phyloP scores from a whole-genome alignment of 192 early-diverging fungal genomes.

The Geranomyces variabilis region DNA sequence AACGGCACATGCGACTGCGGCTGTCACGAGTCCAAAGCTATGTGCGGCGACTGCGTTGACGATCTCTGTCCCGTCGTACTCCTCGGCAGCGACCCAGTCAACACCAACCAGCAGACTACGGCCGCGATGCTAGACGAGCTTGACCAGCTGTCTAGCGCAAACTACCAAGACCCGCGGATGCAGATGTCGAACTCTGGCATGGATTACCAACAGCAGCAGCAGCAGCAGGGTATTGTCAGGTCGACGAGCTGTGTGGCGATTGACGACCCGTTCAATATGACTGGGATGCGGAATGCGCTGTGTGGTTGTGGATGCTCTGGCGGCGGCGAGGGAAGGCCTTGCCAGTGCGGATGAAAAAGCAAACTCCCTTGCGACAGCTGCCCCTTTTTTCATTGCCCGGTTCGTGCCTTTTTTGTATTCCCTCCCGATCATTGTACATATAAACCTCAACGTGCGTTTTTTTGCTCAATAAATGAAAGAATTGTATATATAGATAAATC shows the following conservation, averaged over 20 bases:
- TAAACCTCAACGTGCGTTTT: no score
- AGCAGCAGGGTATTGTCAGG: neutral
- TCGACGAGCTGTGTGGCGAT: neutral
- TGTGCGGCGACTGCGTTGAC: conserved; percentile 12
- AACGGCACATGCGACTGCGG: conserved; percentile 13
- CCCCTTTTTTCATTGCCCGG: no score
- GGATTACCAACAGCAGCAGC: conserved; percentile 5
- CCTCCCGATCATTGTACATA: no score
- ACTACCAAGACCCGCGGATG: no score
- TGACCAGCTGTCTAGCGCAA: neutral
- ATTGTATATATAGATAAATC: no score
- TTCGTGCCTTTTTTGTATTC: no score
- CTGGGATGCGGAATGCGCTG: neutral
- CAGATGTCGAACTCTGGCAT: no score
- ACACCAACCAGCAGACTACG: neutral
- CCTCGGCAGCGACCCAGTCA: neutral
- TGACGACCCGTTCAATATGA: conserved; percentile 5
- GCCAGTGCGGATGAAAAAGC: neutral
- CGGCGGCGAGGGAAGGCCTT: neutral
- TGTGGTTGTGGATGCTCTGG: conserved; percentile 8
- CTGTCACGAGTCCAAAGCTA: neutral
- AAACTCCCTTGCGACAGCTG: no score
- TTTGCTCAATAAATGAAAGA: no score
- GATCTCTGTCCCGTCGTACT: conserved; percentile 25
- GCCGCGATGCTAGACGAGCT: neutral